Evolutionary conservation across 176 grass and related monocot species (phyloP), one percentile per base, ranked within the genome.

Genomic region (Rhynchospora pubera): DNA sequence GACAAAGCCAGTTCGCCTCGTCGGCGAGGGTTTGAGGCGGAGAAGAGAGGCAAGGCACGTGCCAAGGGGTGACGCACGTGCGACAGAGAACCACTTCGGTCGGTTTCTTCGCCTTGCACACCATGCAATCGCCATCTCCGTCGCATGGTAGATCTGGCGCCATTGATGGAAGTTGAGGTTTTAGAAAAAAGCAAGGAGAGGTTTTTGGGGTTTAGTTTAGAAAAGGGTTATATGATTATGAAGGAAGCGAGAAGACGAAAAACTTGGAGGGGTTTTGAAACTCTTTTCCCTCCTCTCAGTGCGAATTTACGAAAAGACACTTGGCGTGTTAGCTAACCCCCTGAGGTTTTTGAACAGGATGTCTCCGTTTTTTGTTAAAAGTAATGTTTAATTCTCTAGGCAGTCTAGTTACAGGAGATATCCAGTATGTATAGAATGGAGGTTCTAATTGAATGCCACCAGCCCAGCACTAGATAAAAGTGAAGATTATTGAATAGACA

Each of bases 81-180:
- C 82, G 21, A 76, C 95, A 97, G 2, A 51, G 62, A 19, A 97
- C 62, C 15, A 91, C 51, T 32, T 97, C 95, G 0, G 88, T 87
- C 12, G 85, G 85, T 0, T 28, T 2, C 52, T 79, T 62, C 2
- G 66, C 81, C 60, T 79, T 79, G 92, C 95, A 97, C 1, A 81
- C 84, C 92, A 97, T 94, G 87, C 95, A 97, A 28, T 88, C 82
- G 45, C 92, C 95, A 9, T 97, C 95, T 9, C 95, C 95, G 78
- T 97, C 92, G 85, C 90, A 94, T 11, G 95, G 95, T 62, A 98
- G 92, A 80, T 97, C 87, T 5, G 68, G 75, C n/a, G 86, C 65
- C 52, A 87, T 87, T 55, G 85, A 45, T 65, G 42, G 15, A 22
- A 6, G 7, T 48, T 22, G 83, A 88, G 84, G 90, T 85, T 85